These are phyloP conservation scores for Teratosphaeria pseudoeucalypti DNA, from an alignment of 2,329 filamentous ascomycete genomes.

Conservation along the genomic window DNA sequence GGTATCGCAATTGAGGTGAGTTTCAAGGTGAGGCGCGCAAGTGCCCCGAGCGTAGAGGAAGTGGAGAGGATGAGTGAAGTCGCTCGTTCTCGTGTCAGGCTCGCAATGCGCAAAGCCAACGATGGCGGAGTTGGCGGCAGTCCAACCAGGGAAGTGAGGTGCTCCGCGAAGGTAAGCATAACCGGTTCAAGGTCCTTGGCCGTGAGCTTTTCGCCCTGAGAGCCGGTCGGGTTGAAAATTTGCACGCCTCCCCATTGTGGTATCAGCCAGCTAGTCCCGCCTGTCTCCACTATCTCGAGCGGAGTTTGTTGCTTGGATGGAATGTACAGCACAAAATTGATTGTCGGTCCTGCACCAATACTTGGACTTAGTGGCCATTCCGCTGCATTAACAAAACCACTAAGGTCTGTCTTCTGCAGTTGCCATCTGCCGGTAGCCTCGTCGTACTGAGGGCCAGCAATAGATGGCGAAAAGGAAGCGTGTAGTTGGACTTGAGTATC, in stretches of 20 bases:
- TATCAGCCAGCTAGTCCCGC: constrained; percentile 74
- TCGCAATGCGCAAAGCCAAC: constrained; percentile 73
- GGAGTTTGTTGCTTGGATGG: constrained; percentile 58
- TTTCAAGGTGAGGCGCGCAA: constrained; percentile 74
- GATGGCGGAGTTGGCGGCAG: constrained; percentile 68
- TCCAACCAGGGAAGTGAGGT: constrained; percentile 78
- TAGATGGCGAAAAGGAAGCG: constrained; percentile 56
- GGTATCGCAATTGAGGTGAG: constrained; percentile 89
- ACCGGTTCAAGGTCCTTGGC: constrained; percentile 62
- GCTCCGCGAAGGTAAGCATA: constrained; percentile 81
- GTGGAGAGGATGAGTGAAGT: constrained; percentile 79
- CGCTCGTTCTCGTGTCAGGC: constrained; percentile 73
- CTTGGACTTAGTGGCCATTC: constrained; percentile 95
- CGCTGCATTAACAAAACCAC: constrained; percentile 91
- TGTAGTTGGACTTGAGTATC: constrained; percentile 95
- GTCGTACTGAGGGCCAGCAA: constrained; percentile 47
- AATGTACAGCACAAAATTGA: constrained; percentile 91
- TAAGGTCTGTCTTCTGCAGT: constrained; percentile 74
- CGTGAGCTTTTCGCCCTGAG: constrained; percentile 40
- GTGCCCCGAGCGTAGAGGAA: constrained; percentile 84
- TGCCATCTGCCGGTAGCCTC: constrained; percentile 49
- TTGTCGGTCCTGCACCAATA: constrained; percentile 82
- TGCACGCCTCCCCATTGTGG: constrained; percentile 86
- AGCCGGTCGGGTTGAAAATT: constrained; percentile 49
- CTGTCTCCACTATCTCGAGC: constrained; percentile 48